A percentile compares a stretch with the other conserved stretches of the same genome.
Evolutionary conservation across 1,139 yeast species (phyloP).

Genomic region (Blastobotrys petasosporus): DNA sequence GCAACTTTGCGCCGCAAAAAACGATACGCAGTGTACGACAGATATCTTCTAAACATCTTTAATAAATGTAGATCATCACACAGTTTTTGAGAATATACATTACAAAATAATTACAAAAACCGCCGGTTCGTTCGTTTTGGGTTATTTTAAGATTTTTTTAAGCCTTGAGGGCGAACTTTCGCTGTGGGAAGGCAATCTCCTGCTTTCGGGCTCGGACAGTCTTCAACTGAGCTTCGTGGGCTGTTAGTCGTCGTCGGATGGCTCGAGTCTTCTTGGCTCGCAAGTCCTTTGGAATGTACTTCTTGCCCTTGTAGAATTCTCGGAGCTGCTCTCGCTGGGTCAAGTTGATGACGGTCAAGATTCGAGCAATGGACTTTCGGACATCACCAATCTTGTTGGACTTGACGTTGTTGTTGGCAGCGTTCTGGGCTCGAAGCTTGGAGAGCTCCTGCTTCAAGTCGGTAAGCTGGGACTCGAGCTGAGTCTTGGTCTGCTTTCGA

Average conservation of each 20-base stretch:
- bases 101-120: too few species aligned
- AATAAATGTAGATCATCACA: too few species aligned
- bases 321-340: slow-evolving; percentile 95
- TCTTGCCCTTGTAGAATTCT: slow-evolving; percentile 90
- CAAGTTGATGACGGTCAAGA: slow-evolving; percentile 92
- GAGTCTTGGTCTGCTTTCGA: slow-evolving; percentile 95
- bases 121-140: not conserved
- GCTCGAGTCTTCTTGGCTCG: slow-evolving; percentile 99
- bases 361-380: slow-evolving; percentile 98
- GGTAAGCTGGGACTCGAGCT: slow-evolving; percentile 88
- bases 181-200: slow-evolving; percentile 94
- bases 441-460: slow-evolving; percentile 98
- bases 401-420: slow-evolving; percentile 30
- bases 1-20: too few species aligned
- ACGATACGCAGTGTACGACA: too few species aligned
- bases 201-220: slow-evolving; percentile 91
- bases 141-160: slow-evolving; percentile 37
- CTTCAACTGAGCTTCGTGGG: slow-evolving; percentile 71
- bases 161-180: slow-evolving; percentile 98
- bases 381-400: slow-evolving; percentile 82
- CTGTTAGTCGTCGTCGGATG: slow-evolving; percentile 93
- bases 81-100: too few species aligned
- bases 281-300: slow-evolving; percentile 96
- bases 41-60: too few species aligned
- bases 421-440: slow-evolving; percentile 93